Conservation (phyloP, 306 rosid genomes). For the Spatholobus suberectus region DNA sequence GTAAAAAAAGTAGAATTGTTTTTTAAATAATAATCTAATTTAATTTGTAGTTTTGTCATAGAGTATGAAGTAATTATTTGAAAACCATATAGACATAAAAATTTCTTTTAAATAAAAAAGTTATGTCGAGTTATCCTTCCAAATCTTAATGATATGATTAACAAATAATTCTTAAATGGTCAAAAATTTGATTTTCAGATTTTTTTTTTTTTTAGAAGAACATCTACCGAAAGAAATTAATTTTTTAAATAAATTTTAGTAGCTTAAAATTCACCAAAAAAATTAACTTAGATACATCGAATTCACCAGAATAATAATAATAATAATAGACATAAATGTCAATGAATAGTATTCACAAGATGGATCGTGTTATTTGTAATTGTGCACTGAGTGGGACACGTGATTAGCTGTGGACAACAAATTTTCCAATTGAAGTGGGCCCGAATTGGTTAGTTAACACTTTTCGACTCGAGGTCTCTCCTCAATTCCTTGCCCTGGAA, state of each 20-base stretch:
- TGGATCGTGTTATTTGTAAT: not conserved
- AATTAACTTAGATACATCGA: too few relatives aligned
- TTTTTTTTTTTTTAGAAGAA: too few relatives aligned
- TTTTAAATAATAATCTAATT: not conserved
- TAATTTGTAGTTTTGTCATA: not conserved
- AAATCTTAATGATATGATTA: too few relatives aligned
- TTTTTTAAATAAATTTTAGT: too few relatives aligned
- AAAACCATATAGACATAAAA: not conserved
- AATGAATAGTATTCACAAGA: not conserved
- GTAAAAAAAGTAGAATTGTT: not conserved
- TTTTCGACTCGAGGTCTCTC: not conserved
- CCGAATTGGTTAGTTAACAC: slow-evolving; percentile 33
- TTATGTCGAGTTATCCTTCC: not conserved
- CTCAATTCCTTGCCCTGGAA: not conserved
- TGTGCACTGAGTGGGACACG: slow-evolving; percentile 32
- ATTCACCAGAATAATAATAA: too few relatives aligned
- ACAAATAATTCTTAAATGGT: too few relatives aligned
- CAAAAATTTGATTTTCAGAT: too few relatives aligned
- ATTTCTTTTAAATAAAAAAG: not conserved
- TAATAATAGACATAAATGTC: not conserved
- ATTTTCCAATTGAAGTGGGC: slow-evolving; percentile 34
- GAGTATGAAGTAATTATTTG: not conserved
- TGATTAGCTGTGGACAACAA: slow-evolving; percentile 42
- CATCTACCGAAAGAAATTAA: too few relatives aligned
- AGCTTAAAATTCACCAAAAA: too few relatives aligned